Conservation (phyloP, 2,329 filamentous ascomycete species). For the Neonectria coccinea region DNA sequence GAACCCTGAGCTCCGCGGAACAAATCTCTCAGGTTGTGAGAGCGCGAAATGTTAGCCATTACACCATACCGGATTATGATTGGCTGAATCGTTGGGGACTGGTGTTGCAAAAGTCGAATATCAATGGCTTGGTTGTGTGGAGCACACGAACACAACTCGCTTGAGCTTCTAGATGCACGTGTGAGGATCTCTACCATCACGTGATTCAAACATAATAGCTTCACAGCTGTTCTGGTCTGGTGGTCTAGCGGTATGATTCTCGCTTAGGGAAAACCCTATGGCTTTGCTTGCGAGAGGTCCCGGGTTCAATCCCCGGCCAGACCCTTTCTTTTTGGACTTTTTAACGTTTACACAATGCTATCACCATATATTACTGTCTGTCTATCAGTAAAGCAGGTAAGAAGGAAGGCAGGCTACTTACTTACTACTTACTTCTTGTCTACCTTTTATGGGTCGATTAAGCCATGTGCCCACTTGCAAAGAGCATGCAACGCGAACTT, state of each 20-base stretch:
- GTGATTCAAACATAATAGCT: not conserved
- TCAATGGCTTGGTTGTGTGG: too few species aligned
- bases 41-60: not conserved
- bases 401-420: too few species aligned
- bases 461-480: too few species aligned
- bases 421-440: too few species aligned
- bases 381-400: too few species aligned
- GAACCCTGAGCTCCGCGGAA: not conserved
- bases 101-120: not conserved
- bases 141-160: too few species aligned
- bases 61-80: not conserved
- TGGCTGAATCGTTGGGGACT: not conserved
- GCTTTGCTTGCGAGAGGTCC: conserved; percentile 58
- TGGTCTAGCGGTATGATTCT: conserved; percentile 79
- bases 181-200: not conserved
- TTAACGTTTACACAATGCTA: too few species aligned
- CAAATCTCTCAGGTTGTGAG: not conserved
- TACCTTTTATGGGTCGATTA: too few species aligned
- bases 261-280: conserved; percentile 69
- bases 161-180: too few species aligned
- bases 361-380: too few species aligned
- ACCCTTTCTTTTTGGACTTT: conserved; percentile 49
- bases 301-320: conserved; percentile 61
- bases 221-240: conserved; percentile 51
- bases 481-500: too few species aligned